Conservation (phyloP, 106 monocot species). For the Chionographis japonica region DNA sequence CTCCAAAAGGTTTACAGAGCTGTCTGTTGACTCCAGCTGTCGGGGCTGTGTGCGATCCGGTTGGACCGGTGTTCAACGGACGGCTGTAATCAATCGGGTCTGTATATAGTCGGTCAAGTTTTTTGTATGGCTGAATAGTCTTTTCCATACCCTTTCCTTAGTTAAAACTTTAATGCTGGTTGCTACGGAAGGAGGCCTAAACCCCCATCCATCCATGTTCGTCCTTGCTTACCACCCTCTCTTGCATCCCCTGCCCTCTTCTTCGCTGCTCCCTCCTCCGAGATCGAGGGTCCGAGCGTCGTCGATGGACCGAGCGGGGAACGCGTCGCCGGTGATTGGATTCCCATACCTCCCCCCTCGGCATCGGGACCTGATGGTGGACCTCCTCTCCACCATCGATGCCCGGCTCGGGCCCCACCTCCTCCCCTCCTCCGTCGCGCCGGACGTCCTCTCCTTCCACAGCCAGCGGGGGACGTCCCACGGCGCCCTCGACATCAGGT, state of each 20-base stretch:
- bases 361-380: slow-evolving; percentile 55
- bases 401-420: slow-evolving; percentile 43
- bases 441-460: slow-evolving; percentile 51
- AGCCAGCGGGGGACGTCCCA: slow-evolving; percentile 36
- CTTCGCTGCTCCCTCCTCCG: neutral
- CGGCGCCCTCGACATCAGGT: slow-evolving; percentile 63
- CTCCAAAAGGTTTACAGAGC: too few species aligned
- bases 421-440: slow-evolving; percentile 58
- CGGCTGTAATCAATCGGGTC: too few species aligned
- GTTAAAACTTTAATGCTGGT: too few species aligned
- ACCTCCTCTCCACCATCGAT: slow-evolving; percentile 39
- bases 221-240: neutral
- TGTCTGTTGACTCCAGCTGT: too few species aligned
- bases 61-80: too few species aligned
- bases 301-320: neutral
- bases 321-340: slow-evolving; percentile 11
- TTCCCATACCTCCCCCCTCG: slow-evolving; percentile 60
- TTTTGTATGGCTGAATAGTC: too few species aligned
- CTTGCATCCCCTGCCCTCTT: too few species aligned
- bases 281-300: slow-evolving; percentile 2
- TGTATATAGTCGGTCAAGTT: too few species aligned
- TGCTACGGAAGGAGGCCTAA: too few species aligned
- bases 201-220: neutral
- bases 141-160: too few species aligned
- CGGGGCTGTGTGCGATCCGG: too few species aligned